These are phyloP conservation scores for Phytopythium kandeliae DNA, from an alignment of 352 stramenopile species.

Conservation along the genomic window DNA sequence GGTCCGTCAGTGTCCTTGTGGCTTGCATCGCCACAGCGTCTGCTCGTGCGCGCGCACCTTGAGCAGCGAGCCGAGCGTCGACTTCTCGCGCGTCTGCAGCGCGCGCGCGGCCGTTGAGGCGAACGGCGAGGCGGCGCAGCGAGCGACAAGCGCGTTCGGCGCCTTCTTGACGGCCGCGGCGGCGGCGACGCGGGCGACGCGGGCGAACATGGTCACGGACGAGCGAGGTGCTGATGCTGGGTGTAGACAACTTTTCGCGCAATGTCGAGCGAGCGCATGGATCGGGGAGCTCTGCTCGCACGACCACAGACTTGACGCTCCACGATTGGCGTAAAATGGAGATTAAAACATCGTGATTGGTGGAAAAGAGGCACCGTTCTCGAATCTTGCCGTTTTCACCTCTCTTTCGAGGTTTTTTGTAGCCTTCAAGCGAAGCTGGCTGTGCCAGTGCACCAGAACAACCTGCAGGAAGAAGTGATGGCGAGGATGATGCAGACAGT, in stretches of 20 bases:
- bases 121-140: slow-evolving; percentile 11
- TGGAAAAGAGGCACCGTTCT: slow-evolving; percentile 1
- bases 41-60: slow-evolving; percentile 12
- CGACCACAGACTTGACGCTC: slow-evolving; percentile 1
- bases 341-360: not conserved
- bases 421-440: not conserved
- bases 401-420: not conserved
- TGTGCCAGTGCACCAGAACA: not conserved
- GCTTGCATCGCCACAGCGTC: too few species aligned
- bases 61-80: slow-evolving; percentile 32
- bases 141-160: slow-evolving; percentile 11
- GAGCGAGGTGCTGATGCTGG: not conserved
- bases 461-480: too few species aligned
- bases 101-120: slow-evolving; percentile 13
- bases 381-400: slow-evolving; percentile 1
- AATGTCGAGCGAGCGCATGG: not conserved
- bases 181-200: slow-evolving; percentile 30
- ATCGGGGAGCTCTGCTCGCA: slow-evolving; percentile 1
- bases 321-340: not conserved
- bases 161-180: slow-evolving; percentile 19
- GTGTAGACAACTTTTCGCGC: not conserved
- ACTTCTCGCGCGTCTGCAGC: slow-evolving; percentile 55
- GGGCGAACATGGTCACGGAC: slow-evolving; percentile 28
- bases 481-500: slow-evolving; percentile 3
- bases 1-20: too few species aligned